These are phyloP conservation scores for Pleurotus salmoneostramineus DNA, from an alignment of 768 basidiomycete species.

Conservation along the genomic window DNA sequence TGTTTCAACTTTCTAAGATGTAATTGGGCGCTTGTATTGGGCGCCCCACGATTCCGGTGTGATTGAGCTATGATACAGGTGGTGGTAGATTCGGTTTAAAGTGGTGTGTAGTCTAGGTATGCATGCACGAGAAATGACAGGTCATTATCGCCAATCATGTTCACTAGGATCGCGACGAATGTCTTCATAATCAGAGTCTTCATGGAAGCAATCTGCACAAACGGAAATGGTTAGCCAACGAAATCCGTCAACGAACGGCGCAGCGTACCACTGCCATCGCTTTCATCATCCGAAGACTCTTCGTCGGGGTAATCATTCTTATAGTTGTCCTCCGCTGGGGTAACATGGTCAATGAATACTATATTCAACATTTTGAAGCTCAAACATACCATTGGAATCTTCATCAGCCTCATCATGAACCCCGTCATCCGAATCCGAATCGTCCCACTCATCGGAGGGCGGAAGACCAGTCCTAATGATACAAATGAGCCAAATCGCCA, in stretches of 20 bases:
- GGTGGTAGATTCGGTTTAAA: too few relatives aligned
- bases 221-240: background rate
- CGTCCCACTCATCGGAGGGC: constrained; percentile 47
- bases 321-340: constrained; percentile 74
- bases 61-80: too few relatives aligned
- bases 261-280: constrained; percentile 32
- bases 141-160: constrained; percentile 1
- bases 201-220: constrained; percentile 1
- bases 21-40: too few relatives aligned
- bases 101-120: too few relatives aligned
- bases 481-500: background rate
- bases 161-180: background rate
- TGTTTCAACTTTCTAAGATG: too few relatives aligned
- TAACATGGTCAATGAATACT: background rate
- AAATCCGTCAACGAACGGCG: background rate
- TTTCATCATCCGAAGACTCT: constrained; percentile 34
- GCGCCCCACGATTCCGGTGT: too few relatives aligned
- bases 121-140: too few relatives aligned
- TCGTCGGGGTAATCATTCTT: constrained; percentile 85
- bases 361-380: background rate
- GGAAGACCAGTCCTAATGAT: constrained; percentile 60
- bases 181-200: background rate
- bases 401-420: constrained; percentile 77
- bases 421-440: constrained; percentile 62
- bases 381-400: constrained; percentile 69